Base-by-base conservation (phyloP, 768 basidiomycete genomes). In the Hypholoma fasciculare region DNA sequence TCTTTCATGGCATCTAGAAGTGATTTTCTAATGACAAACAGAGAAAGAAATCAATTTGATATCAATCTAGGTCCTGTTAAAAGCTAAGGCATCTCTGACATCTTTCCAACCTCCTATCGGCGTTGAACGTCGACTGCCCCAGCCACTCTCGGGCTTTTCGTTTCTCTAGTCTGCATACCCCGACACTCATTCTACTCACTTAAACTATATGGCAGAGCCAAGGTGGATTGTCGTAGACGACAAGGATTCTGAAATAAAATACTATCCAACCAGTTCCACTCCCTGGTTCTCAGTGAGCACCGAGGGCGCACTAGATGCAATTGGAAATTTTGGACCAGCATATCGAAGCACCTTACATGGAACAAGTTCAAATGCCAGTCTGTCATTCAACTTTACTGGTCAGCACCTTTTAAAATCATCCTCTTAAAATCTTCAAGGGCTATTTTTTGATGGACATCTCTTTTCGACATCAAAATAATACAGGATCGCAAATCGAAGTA, bases 141-240 rank as follows among this genome's bases (percentile, higher is more conserved):
- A 7, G 6, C 6, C 30, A 7, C 30, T 34, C 27, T 34, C 30
- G 4, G 23, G 23, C 23, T 23, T 23, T 34, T 34, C 9, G 6
- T 34, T 34, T 34, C 30, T 34, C 30, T 9, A 9, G 30, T 34
- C 30, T 34, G 6, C 30, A 1, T 34, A 7, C 9, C 30, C 30
- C 30, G 30, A 34, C 30, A 34, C 6, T 34, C 30, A 9, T 34
- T 34, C 30, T 34, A 34, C 30, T 9, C 30, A 34, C 6, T 42
- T 7, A 1, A 17, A 17, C 5, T 42, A 17, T 16, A 42, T 42
- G 40, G 13, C 40, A 17, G 17, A 42, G 16, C 13, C 40, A 42
- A 42, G 40, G 47, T 69, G 65, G 63, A 66, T 73, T 23, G 61
- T 75, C 16, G 65, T 76, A 1, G 74, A 78, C 59, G 76, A 78